These are phyloP conservation scores for Cornus suecica DNA, from an alignment of 148 eudicot genomes.

Conservation along the genomic window DNA sequence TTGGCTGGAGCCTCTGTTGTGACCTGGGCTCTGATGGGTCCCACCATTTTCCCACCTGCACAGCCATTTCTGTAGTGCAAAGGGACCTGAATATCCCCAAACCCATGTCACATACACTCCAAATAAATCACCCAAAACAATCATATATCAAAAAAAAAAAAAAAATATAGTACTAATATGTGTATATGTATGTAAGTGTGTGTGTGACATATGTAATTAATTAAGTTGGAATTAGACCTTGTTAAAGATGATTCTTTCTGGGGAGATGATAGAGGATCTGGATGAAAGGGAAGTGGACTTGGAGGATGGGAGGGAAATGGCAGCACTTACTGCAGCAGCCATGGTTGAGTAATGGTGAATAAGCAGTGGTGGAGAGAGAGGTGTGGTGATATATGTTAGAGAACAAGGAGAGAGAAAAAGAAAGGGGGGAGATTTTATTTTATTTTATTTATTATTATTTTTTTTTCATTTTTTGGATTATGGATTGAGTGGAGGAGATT, in stretches of 20 bases:
- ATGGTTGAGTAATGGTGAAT: conserved; percentile 31
- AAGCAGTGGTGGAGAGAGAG: conserved; percentile 2
- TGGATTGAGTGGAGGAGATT: conserved; percentile 74
- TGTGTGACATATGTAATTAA: no score
- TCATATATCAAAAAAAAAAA: neutral
- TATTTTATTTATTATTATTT: neutral
- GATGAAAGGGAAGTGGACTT: conserved; percentile 56
- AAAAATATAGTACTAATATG: neutral
- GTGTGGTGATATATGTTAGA: neutral
- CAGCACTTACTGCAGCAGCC: conserved; percentile 94
- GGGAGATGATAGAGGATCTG: conserved; percentile 49
- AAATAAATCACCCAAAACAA: neutral
- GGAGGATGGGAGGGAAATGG: conserved; percentile 79
- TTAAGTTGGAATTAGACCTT: conserved; percentile 42
- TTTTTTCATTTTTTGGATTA: conserved; percentile 37
- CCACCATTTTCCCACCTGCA: conserved; percentile 34
- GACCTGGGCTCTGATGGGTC: conserved; percentile 71
- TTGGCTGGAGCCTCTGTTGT: conserved; percentile 73
- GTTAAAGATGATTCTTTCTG: conserved; percentile 52
- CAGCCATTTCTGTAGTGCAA: conserved; percentile 60
- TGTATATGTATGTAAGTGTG: neutral
- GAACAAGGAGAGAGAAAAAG: neutral
- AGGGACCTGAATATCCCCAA: conserved; percentile 47
- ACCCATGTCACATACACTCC: neutral
- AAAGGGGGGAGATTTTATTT: neutral